Evolutionary conservation across 345 rosid species (phyloP).

Genomic region (Melaleuca alternifolia): DNA sequence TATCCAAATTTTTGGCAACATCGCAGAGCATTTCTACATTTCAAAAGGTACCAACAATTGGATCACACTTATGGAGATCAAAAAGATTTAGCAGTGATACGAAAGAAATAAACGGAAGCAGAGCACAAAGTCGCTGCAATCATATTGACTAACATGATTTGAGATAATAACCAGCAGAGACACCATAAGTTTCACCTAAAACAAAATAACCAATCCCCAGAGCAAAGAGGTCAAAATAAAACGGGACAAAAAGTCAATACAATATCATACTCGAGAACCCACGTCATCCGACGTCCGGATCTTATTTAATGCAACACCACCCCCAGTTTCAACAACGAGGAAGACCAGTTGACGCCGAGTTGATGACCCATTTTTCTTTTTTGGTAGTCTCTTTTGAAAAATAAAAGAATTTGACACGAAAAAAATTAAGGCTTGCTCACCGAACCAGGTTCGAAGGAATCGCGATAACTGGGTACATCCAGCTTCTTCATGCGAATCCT

Average conservation of each 20-base stretch:
- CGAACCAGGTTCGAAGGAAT: neutral
- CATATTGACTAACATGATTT: neutral
- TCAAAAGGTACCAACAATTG: neutral
- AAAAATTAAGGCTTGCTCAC: neutral
- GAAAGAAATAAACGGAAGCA: neutral
- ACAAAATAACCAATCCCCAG: neutral
- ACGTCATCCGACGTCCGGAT: neutral
- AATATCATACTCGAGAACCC: neutral
- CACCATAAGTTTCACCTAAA: neutral
- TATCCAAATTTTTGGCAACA: neutral
- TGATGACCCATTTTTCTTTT: neutral
- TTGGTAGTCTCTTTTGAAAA: neutral
- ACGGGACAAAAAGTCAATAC: neutral
- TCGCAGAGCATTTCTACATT: neutral
- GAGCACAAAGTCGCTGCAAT: neutral
- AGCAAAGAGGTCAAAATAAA: neutral
- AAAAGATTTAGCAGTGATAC: neutral
- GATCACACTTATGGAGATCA: neutral
- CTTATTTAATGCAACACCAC: neutral
- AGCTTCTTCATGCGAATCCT: neutral
- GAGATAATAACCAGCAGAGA: neutral
- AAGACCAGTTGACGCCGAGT: neutral
- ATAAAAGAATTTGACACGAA: neutral
- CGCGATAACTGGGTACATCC: neutral
- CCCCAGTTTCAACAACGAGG: neutral